Evolutionary conservation across 768 basidiomycete genomes (phyloP).

Genomic region (Phanerochaete sordida): DNA sequence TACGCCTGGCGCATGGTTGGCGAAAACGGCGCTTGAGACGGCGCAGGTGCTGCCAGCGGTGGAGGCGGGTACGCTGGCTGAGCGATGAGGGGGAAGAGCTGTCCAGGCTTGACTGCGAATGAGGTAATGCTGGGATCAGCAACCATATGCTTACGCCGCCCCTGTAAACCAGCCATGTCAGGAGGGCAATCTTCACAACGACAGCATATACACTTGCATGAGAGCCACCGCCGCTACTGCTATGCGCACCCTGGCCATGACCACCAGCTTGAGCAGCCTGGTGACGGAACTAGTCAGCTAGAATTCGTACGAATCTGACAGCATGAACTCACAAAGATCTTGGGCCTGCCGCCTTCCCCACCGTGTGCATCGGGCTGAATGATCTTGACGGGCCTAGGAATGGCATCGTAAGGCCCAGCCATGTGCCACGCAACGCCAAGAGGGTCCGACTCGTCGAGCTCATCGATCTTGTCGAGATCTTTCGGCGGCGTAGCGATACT

Average conservation of each 20-base stretch:
- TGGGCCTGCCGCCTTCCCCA: slow-evolving; percentile 11
- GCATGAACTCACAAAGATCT: slow-evolving; percentile 10
- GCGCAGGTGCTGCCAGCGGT: background rate
- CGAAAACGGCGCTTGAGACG: slow-evolving; percentile 8
- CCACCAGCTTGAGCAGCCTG: background rate
- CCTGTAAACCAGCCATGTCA: background rate
- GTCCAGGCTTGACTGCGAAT: slow-evolving; percentile 28
- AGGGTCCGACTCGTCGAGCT: slow-evolving; percentile 74
- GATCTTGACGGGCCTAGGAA: slow-evolving; percentile 30
- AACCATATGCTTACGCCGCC: background rate
- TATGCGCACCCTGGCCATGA: background rate
- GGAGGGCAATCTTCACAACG: background rate
- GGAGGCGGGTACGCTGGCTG: slow-evolving; percentile 10
- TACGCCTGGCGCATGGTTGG: background rate
- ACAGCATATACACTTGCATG: background rate
- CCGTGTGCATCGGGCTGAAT: slow-evolving; percentile 6
- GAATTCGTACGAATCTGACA: background rate
- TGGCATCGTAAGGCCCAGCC: slow-evolving; percentile 71
- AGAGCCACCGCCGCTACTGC: background rate
- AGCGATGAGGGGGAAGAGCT: slow-evolving; percentile 25
- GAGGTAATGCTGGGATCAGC: slow-evolving; percentile 16
- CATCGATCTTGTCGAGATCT: slow-evolving; percentile 68
- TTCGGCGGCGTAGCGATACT: slow-evolving; percentile 22
- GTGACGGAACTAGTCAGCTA: background rate
- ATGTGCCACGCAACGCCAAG: slow-evolving; percentile 64